Evolutionary conservation across 2,329 filamentous ascomycete genomes (phyloP), one percentile per base, ranked within the genome.

Genomic region (Fusarium decemcellulare): DNA sequence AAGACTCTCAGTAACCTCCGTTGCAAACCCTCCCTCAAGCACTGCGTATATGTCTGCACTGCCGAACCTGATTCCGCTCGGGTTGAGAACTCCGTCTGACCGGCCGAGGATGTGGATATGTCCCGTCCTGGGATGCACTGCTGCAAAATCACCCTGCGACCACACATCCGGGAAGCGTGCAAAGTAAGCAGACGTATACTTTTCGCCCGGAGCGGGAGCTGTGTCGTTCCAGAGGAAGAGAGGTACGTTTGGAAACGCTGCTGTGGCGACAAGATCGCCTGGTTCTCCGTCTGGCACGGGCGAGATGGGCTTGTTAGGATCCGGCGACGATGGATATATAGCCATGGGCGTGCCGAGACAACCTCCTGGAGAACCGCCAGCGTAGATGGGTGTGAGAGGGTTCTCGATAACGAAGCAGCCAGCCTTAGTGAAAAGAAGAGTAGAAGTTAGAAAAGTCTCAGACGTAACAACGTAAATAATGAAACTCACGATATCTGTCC

Each of bases 61-160:
- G 0, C 93, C 93, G 73, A 96, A 97, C 0, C 93, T 86, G 11
- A 96, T 90, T 0, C 93, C 93, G 8, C 87, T 90, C 0, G 93
- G 93, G 75, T 96, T 96, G 54, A 96, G 81, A 3, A 96, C 93
- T 12, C 93, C 93, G 74, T 96, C 93, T 3, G 89, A 91, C 2
- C 92, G 85, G 2, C 92, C 92, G 0, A 93, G 85, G 70, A 95
- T 91, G 12, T 87, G 77, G 7, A 94, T 77, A 47, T 88, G 86
- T 8, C 88, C 87, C 1, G 92, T 95, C 5, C 80, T 69, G 0
- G 92, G 92, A 74, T 95, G 89, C 14, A 92, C 81, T 37, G 87
- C 86, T 73, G 93, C 90, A 76, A 95, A 95, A 75, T 96, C 93
- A 23, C 93, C 93, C 68, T 96, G 93, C 0, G 92, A 92, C 93